Base-by-base conservation (phyloP, 169 alveolate genomes). In the Eimeria mitis region DNA sequence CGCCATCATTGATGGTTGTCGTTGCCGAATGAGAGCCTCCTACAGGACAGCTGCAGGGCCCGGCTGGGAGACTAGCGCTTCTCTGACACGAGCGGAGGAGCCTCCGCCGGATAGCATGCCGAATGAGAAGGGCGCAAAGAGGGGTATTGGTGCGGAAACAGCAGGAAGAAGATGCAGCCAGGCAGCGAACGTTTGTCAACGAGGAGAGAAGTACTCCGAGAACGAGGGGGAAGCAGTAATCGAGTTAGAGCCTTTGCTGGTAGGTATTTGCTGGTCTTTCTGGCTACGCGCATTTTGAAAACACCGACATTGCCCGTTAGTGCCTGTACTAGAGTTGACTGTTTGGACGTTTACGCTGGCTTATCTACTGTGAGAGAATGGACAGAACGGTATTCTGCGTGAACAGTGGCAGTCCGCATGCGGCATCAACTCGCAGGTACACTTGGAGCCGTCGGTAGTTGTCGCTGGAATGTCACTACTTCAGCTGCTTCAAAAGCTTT, bases 221-320 rank as follows among this genome's bases (percentile, higher is more conserved):
- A 56, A 25, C 61, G 34, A 31, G 6, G 75, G 63, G 11, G 92
- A 87, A 9, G 78, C 44, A 54, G 11, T 87, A 47, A 34, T 87
- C 65, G 92, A 87, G 63, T 13, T 87, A 52, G 92, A 87, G 59
- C 92, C 92, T 8, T 34, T 87, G 92, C 23, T 63, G 61, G 92
- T 87, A 87, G 34, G 92, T 47, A 87, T 9, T 31, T 23, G 9
- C 40, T 42, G 92, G n/a, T 68, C 31, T 0, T 8, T 63, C 34
- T 59, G 59, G 28, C 52, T 31, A 40, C 92, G 73, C 79, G 61
- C 25, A 40, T 34, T 31, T 16, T 31, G 42, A n/a, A n/a, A 5
- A 23, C 44, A 7, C 31, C 14, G 44, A 37, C 61, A 44, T 34
- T 87, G 44, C 65, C 52, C 31, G 28, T 16, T 63, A 2, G 13